These are phyloP conservation scores for Westerdykella ornata DNA, from an alignment of 2,329 filamentous ascomycete genomes.

Conservation along the genomic window DNA sequence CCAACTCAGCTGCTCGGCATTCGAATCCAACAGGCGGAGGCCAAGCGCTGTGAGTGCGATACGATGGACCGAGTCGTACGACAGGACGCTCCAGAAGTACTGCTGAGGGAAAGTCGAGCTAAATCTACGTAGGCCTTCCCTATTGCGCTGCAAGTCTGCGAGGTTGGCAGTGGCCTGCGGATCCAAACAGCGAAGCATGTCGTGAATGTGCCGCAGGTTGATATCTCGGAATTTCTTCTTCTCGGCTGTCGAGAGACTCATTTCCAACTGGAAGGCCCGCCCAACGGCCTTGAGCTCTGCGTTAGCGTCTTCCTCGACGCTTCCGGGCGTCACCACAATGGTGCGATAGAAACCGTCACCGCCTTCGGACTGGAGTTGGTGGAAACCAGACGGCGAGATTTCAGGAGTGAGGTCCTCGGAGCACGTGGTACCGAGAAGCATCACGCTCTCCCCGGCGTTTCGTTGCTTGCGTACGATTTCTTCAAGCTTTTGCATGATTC, in stretches of 20 bases:
- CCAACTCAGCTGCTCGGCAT: slow-evolving; percentile 27
- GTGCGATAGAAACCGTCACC: slow-evolving; percentile 30
- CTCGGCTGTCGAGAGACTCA: slow-evolving; percentile 10
- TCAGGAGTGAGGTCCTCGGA: slow-evolving; percentile 45
- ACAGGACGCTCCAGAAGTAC: slow-evolving; percentile 47
- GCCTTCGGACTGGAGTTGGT: slow-evolving; percentile 41
- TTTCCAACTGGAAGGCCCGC: background rate
- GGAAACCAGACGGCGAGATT: slow-evolving; percentile 40
- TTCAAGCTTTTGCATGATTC: slow-evolving; percentile 64
- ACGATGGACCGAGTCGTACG: slow-evolving; percentile 56
- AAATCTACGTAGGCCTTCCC: slow-evolving; percentile 15
- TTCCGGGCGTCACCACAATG: slow-evolving; percentile 25
- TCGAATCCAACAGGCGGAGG: slow-evolving; percentile 20
- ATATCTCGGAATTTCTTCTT: slow-evolving; percentile 41
- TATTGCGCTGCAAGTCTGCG: slow-evolving; percentile 18
- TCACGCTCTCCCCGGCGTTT: slow-evolving; percentile 61
- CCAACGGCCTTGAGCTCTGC: background rate
- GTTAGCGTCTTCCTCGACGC: background rate
- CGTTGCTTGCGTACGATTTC: slow-evolving; percentile 66
- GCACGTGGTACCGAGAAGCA: slow-evolving; percentile 72
- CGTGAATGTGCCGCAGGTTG: slow-evolving; percentile 59
- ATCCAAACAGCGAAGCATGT: slow-evolving; percentile 51
- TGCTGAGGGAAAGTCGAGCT: slow-evolving; percentile 21
- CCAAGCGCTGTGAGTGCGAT: slow-evolving; percentile 51
- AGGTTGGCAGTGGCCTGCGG: slow-evolving; percentile 24